A percentile compares a stretch with the other conserved stretches of the same genome.
Conservation (phyloP, 2,329 filamentous ascomycete genomes). For the Exophiala dermatitidis region DNA sequence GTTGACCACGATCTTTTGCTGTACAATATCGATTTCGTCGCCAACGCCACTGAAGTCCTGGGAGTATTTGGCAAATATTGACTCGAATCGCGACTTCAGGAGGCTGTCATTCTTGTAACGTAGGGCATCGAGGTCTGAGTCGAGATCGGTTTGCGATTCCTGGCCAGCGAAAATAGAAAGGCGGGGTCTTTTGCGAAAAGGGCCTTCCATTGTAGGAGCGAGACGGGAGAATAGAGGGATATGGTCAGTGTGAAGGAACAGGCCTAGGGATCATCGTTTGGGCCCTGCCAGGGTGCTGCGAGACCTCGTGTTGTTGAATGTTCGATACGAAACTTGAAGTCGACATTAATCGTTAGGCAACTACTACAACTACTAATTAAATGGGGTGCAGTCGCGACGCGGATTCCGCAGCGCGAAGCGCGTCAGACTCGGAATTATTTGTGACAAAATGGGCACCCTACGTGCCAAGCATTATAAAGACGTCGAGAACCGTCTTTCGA, state of each 20-base stretch:
- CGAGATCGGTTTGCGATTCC: conserved; percentile 10
- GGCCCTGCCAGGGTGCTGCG: too few species aligned
- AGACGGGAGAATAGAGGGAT: too few species aligned
- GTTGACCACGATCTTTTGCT: conserved; percentile 76
- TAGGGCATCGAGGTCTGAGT: conserved; percentile 34
- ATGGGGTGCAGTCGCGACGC: not conserved
- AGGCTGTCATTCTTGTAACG: conserved; percentile 61
- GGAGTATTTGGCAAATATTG: conserved; percentile 82
- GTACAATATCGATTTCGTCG: conserved; percentile 81
- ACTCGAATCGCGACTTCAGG: conserved; percentile 76
- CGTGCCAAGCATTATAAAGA: too few species aligned
- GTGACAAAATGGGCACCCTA: too few species aligned
- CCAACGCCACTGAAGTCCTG: conserved; percentile 74
- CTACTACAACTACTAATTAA: too few species aligned
- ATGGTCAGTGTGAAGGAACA: too few species aligned
- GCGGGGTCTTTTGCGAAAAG: conserved; percentile 52
- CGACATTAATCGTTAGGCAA: too few species aligned
- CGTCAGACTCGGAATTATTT: not conserved
- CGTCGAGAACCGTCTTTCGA: too few species aligned
- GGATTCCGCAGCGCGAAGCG: not conserved
- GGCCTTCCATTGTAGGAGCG: conserved; percentile 27
- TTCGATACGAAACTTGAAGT: too few species aligned
- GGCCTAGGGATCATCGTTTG: too few species aligned
- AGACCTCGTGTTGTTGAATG: too few species aligned
- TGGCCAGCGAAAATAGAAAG: conserved; percentile 32